Conservation (phyloP, 306 rosid genomes). For the Sesbania bispinosa region DNA sequence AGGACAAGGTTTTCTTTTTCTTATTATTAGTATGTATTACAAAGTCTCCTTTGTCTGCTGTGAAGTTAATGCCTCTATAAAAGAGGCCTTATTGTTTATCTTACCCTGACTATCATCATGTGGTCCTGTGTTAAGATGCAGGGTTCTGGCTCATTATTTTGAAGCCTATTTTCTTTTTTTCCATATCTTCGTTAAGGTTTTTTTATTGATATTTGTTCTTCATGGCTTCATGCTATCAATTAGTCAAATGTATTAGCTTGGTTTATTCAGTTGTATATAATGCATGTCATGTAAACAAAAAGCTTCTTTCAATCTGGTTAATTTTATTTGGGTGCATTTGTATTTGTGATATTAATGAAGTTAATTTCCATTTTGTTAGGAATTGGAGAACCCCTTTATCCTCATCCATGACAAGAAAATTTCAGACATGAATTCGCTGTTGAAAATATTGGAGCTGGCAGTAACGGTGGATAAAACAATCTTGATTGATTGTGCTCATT, state of each 20-base stretch:
- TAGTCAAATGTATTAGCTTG: background rate
- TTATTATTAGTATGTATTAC: background rate
- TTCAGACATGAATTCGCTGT: conserved; percentile 68
- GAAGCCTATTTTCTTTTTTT: conserved; percentile 11
- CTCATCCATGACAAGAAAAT: conserved; percentile 90
- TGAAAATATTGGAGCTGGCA: conserved; percentile 71
- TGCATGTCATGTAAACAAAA: background rate
- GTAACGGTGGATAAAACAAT: conserved; percentile 53
- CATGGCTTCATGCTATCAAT: conserved; percentile 16
- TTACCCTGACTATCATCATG: background rate
- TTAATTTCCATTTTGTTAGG: conserved; percentile 46
- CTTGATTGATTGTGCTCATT: conserved; percentile 8
- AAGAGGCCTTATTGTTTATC: background rate
- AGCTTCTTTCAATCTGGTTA: conserved; percentile 8
- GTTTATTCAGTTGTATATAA: conserved; percentile 15
- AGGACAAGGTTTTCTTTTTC: background rate
- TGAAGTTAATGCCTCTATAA: background rate
- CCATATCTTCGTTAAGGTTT: background rate
- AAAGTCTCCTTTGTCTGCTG: background rate
- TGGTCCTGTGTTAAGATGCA: background rate
- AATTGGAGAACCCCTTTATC: conserved; percentile 81
- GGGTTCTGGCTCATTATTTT: background rate
- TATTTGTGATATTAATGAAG: conserved; percentile 1
- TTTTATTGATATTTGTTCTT: background rate
- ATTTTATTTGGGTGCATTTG: background rate